A percentile compares a stretch with the other conserved stretches of the same genome.
Conservation (phyloP, 2,329 filamentous ascomycete genomes). For the Elsinoe arachidis region DNA sequence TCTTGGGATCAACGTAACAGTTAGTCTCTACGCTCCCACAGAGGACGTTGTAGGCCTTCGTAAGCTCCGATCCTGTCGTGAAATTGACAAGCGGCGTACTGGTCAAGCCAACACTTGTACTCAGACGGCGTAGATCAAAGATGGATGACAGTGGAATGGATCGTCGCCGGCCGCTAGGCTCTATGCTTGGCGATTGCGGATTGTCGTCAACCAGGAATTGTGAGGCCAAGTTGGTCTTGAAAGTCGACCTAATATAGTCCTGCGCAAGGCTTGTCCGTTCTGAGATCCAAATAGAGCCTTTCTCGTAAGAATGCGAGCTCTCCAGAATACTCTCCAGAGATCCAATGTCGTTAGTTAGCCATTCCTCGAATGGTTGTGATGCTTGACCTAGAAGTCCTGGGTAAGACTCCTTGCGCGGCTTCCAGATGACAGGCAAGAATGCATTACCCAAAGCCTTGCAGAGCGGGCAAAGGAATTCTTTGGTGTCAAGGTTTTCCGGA, state of each 20-base stretch:
- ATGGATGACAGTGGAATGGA: not conserved
- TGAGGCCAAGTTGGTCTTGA: not conserved
- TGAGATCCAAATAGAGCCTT: not conserved
- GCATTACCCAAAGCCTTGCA: conserved; percentile 95
- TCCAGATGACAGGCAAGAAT: conserved; percentile 93
- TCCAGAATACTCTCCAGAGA: not conserved
- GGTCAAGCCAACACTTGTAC: not conserved
- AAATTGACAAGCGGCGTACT: not conserved
- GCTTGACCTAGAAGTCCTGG: conserved; percentile 54
- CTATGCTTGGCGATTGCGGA: not conserved
- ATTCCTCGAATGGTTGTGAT: conserved; percentile 55
- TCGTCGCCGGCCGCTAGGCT: not conserved
- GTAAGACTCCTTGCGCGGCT: conserved; percentile 76
- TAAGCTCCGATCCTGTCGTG: conserved; percentile 28
- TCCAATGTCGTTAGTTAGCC: conserved; percentile 41
- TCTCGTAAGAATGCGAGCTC: not conserved
- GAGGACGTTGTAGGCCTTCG: conserved; percentile 6
- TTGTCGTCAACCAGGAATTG: not conserved
- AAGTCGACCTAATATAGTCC: not conserved
- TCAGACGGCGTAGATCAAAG: conserved; percentile 2
- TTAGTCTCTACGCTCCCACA: conserved; percentile 8
- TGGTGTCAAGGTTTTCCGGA: conserved; percentile 66
- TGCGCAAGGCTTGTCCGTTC: not conserved
- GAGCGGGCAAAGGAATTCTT: conserved; percentile 92
- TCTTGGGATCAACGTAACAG: not conserved